Base-by-base conservation (phyloP, 805 yeast genomes). In the Yamadazyma ubonensis region DNA sequence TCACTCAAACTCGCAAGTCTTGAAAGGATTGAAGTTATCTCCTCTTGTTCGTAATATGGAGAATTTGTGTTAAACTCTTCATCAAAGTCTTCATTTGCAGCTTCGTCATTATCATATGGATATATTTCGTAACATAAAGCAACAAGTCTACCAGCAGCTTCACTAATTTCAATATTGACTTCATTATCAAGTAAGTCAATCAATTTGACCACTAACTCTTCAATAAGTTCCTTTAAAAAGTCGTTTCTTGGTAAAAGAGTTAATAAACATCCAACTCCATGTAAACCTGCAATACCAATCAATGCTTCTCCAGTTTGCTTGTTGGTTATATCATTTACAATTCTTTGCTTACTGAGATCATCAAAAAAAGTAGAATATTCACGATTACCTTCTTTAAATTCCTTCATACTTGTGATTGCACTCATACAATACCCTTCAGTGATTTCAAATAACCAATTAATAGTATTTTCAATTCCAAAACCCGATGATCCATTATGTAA, bases 51-150 rank as follows among this genome's bases (percentile, higher is more conserved):
- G 39, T 67, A 63, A 54, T 75, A 78, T 2, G 85, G 85, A 1
- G 70, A 58, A 44, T 70, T 65, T 12, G 65, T 65, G 44, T 70
- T 67, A 44, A 59, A 73, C 12, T 72, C 76, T 3, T 59, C 66
- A 22, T 70, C 71, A 6, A 62, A 67, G 1, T 67, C 74, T 3
- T 58, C 68, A 2, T 59, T 66, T 6, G 28, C 41, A 12, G 28
- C 47, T 3, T 60, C 68, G 10, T 54, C 54, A 8, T 59, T 67
- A n/a, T 60, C 65, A 44, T 77, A 79, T 21, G 60, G 63, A 50
- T 65, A 75, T 10, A 72, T 47, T 52, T 82, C 87, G 51, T 75
- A 78, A 47, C 73, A 65, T 27, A 81, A 59, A 1, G 79, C 87
- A 34, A 78, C 59, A 10, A 78, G 62, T 45, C 79, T 68, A 3